Conservation (phyloP, 495 filamentous ascomycete species). For the Penicillium canariense region DNA sequence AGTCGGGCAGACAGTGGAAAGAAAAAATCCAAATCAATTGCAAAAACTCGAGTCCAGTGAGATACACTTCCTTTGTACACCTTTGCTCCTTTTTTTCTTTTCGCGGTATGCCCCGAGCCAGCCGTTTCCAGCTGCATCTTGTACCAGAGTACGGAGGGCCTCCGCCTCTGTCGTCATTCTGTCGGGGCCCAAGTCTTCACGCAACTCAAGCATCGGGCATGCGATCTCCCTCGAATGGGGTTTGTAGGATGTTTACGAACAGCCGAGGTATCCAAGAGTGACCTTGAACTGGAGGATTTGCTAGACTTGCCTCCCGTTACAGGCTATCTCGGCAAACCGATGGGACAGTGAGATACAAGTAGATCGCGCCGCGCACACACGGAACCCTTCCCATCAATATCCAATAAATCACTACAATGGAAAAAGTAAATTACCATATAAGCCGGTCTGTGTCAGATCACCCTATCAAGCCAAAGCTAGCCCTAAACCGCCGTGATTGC, state of each 20-base stretch:
- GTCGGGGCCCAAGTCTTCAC: slow-evolving; percentile 5
- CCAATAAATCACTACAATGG: no score
- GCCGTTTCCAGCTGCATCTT: slow-evolving; percentile 12
- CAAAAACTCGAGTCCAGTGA: background rate
- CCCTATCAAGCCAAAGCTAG: background rate
- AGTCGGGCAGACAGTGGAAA: background rate
- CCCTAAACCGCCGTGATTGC: background rate
- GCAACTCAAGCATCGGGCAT: slow-evolving; percentile 5
- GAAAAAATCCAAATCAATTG: background rate
- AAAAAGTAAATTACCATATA: no score
- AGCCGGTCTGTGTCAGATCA: no score
- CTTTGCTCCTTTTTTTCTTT: no score
- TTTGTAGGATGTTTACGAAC: background rate
- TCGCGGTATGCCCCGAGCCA: no score
- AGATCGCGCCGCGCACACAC: no score
- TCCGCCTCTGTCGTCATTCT: slow-evolving; percentile 31
- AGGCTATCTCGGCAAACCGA: no score
- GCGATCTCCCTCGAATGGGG: background rate
- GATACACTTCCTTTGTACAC: no score
- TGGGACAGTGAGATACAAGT: background rate
- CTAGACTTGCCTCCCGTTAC: background rate
- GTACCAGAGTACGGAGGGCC: background rate
- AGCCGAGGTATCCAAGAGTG: background rate
- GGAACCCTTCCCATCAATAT: no score
- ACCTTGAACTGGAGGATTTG: background rate